phyloP scores from a whole-genome alignment of 202 grass and related monocot species.

The Carex sylvatica region DNA sequence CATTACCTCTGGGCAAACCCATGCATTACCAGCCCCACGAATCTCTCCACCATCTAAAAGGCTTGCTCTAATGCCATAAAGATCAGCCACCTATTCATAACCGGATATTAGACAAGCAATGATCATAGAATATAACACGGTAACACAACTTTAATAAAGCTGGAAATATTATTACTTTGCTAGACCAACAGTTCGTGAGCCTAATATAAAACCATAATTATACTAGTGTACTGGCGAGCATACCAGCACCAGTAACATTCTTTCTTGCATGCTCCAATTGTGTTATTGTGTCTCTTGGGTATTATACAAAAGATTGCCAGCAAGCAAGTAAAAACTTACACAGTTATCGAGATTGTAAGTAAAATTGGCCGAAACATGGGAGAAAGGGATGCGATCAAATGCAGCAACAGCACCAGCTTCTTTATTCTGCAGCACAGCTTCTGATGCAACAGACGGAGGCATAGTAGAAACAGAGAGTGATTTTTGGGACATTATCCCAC shows the following conservation, averaged over 20 bases:
- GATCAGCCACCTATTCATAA: slow-evolving; percentile 69
- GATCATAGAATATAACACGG: neutral
- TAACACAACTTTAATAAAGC: neutral
- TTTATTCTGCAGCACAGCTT: slow-evolving; percentile 92
- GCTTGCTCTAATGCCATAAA: slow-evolving; percentile 97
- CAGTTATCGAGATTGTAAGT: slow-evolving; percentile 96
- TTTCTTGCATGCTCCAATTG: neutral
- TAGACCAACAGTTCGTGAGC: neutral
- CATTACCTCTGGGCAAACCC: slow-evolving; percentile 94
- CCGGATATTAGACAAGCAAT: slow-evolving; percentile 21
- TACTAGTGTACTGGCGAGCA: neutral
- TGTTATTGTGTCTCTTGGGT: neutral
- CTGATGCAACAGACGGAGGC: slow-evolving; percentile 84
- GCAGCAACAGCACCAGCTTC: slow-evolving; percentile 95
- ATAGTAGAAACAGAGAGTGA: slow-evolving; percentile 68
- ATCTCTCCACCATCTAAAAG: slow-evolving; percentile 97
- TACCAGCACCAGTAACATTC: neutral
- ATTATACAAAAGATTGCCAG: neutral
- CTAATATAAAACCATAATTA: neutral
- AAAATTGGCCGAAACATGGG: slow-evolving; percentile 94
- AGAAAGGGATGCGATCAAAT: slow-evolving; percentile 94
- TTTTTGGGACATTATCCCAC: slow-evolving; percentile 95
- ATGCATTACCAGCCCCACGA: slow-evolving; percentile 93
- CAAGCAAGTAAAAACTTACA: slow-evolving; percentile 47
- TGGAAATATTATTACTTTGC: neutral